Conservation (phyloP, 371 early-diverging fungal species). For the Chytridium lagenaria region DNA sequence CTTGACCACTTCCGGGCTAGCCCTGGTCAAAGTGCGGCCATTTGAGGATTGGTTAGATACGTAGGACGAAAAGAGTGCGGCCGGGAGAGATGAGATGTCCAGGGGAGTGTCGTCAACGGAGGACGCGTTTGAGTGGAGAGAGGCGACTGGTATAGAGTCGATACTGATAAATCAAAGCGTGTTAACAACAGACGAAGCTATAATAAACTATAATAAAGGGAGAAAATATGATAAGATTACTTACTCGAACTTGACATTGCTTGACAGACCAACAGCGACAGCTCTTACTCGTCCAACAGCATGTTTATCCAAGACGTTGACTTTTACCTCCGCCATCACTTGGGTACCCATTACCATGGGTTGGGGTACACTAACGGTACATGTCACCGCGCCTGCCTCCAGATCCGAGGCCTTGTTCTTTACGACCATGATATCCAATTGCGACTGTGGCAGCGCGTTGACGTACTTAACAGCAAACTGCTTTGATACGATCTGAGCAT, state of each 20-base stretch:
- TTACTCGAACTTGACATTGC: constrained; percentile 4
- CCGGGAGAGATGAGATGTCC: too few relatives aligned
- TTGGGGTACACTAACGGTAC: background rate
- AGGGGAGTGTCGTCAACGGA: background rate
- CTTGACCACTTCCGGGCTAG: too few relatives aligned
- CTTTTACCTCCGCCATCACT: background rate
- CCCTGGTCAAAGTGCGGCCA: too few relatives aligned
- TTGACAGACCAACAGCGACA: background rate
- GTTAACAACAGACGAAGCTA: too few relatives aligned
- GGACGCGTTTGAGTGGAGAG: background rate
- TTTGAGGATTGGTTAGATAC: too few relatives aligned
- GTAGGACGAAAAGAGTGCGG: too few relatives aligned
- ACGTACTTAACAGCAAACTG: background rate
- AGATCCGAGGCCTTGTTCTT: background rate
- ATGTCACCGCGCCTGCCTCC: background rate
- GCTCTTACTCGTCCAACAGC: constrained; percentile 1
- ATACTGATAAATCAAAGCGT: too few relatives aligned
- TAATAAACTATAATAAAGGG: too few relatives aligned
- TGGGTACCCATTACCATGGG: background rate
- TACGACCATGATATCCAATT: background rate
- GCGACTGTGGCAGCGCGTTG: background rate
- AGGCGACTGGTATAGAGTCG: background rate
- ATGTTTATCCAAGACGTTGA: background rate
- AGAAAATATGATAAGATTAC: background rate
- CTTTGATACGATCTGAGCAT: background rate